phyloP scores from a whole-genome alignment of 768 basidiomycete genomes.

The Tricholoma furcatifolium region DNA sequence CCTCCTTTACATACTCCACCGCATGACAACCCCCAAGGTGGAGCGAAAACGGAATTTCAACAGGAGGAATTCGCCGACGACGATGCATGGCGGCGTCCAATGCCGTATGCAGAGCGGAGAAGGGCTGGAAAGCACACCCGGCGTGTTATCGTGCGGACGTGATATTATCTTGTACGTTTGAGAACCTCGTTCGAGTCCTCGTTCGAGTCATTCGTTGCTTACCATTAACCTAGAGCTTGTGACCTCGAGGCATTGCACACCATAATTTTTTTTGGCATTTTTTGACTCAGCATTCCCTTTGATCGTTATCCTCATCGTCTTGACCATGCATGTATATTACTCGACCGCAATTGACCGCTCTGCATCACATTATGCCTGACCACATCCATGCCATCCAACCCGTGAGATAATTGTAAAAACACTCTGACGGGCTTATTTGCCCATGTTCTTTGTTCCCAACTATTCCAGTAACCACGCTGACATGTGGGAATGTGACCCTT shows the following conservation, averaged over 20 bases:
- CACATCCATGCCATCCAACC: neutral
- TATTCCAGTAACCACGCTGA: neutral
- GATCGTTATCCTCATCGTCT: slow-evolving; percentile 12
- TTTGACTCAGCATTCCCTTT: slow-evolving; percentile 10
- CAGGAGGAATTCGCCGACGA: slow-evolving; percentile 60
- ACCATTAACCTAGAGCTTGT: slow-evolving; percentile 11
- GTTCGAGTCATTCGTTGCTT: slow-evolving; percentile 4
- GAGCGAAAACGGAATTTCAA: slow-evolving; percentile 35
- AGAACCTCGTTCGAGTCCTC: neutral
- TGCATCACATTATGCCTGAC: neutral
- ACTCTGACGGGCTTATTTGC: neutral
- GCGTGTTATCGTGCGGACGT: slow-evolving; percentile 63
- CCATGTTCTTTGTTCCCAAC: neutral
- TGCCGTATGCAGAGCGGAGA: slow-evolving; percentile 71
- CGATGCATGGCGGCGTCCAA: slow-evolving; percentile 71
- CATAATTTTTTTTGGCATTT: slow-evolving; percentile 11
- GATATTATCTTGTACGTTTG: slow-evolving; percentile 17
- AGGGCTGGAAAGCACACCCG: slow-evolving; percentile 80
- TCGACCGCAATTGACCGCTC: slow-evolving; percentile 2
- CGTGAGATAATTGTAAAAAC: neutral
- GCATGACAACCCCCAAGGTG: slow-evolving; percentile 38
- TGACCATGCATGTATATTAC: slow-evolving; percentile 11
- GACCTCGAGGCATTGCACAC: slow-evolving; percentile 8
- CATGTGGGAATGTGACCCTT: neutral
- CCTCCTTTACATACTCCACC: slow-evolving; percentile 45